A percentile compares a stretch with the other conserved stretches of the same genome.
Evolutionary conservation across 805 yeast genomes (phyloP).

Genomic region (Wilhelminamyces savonicus): DNA sequence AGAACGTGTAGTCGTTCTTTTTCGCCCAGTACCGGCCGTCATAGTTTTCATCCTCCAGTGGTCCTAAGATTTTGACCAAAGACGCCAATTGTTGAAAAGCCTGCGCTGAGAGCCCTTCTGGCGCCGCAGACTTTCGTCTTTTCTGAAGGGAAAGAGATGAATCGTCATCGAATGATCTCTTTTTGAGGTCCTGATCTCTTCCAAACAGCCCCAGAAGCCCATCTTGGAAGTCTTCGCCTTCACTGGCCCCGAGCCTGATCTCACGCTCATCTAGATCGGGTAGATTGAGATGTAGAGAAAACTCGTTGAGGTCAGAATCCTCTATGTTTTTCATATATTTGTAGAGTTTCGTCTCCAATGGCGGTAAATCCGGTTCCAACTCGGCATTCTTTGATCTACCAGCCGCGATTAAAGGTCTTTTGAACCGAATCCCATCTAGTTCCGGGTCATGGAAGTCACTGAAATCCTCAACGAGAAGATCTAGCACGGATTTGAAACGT

Average conservation of each 20-base stretch:
- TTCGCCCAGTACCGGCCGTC: conserved; percentile 10
- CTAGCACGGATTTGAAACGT: conserved; percentile 5
- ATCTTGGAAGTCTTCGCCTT: conserved; percentile 8
- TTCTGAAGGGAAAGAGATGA: conserved; percentile 1
- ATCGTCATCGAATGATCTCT: neutral
- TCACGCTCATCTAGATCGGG: conserved; percentile 5
- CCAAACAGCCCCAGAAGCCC: conserved; percentile 1
- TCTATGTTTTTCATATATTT: conserved; percentile 5
- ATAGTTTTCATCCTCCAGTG: conserved; percentile 9
- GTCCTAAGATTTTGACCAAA: too few species aligned
- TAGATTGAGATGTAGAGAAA: conserved; percentile 4
- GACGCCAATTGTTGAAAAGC: too few species aligned
- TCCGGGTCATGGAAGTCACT: conserved; percentile 15
- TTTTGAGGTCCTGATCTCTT: neutral
- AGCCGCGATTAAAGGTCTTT: too few species aligned
- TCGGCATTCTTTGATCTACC: too few species aligned
- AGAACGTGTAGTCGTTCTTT: neutral
- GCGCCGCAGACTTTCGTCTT: neutral
- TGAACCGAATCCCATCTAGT: conserved; percentile 26
- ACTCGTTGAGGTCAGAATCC: conserved; percentile 6
- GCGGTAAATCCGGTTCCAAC: conserved; percentile 7
- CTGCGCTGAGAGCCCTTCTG: too few species aligned
- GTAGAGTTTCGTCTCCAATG: conserved; percentile 8
- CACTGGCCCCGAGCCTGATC: conserved; percentile 13
- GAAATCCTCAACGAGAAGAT: conserved; percentile 13